A percentile compares a stretch with the other conserved stretches of the same genome.
Evolutionary conservation across 257 asterid genomes (phyloP).

Genomic region (Lycium ferocissimum): DNA sequence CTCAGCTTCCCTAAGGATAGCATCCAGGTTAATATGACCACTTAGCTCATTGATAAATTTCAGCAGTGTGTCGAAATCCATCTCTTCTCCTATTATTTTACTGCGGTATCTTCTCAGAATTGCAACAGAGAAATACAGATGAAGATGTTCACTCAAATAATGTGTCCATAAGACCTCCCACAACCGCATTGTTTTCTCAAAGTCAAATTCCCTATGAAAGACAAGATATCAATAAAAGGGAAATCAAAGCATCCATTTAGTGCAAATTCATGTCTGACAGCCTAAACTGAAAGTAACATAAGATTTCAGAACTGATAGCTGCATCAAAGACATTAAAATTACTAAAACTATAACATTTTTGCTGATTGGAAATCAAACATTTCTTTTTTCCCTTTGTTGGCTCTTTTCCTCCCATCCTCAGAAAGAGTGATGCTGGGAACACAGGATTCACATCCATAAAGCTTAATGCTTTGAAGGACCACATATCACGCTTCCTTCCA

Average conservation of each 20-base stretch:
- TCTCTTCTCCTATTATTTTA: constrained; percentile 86
- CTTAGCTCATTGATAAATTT: constrained; percentile 93
- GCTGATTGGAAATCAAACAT: constrained; percentile 5
- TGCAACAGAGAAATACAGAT: constrained; percentile 84
- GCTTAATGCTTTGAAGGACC: constrained; percentile 15
- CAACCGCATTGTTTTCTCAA: constrained; percentile 73
- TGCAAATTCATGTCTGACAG: constrained; percentile 1
- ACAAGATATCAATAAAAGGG: neutral
- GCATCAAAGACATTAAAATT: constrained; percentile 12
- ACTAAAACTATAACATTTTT: neutral
- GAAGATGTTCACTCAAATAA: constrained; percentile 85
- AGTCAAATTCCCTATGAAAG: constrained; percentile 84
- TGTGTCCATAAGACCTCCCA: constrained; percentile 99
- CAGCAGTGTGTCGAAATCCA: constrained; percentile 95
- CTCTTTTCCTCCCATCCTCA: constrained; percentile 19
- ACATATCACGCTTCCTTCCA: constrained; percentile 3
- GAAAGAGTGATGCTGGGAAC: constrained; percentile 20
- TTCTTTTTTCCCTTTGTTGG: neutral
- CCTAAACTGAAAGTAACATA: neutral
- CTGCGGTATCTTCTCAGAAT: constrained; percentile 74
- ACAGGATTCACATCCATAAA: constrained; percentile 4
- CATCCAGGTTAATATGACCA: constrained; percentile 83
- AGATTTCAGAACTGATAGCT: constrained; percentile 9
- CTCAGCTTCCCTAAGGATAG: constrained; percentile 87
- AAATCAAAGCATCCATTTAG: neutral